These are phyloP conservation scores for Pseudognaphalium luteoalbum DNA, from an alignment of 129 eudicot genomes.

Conservation along the genomic window DNA sequence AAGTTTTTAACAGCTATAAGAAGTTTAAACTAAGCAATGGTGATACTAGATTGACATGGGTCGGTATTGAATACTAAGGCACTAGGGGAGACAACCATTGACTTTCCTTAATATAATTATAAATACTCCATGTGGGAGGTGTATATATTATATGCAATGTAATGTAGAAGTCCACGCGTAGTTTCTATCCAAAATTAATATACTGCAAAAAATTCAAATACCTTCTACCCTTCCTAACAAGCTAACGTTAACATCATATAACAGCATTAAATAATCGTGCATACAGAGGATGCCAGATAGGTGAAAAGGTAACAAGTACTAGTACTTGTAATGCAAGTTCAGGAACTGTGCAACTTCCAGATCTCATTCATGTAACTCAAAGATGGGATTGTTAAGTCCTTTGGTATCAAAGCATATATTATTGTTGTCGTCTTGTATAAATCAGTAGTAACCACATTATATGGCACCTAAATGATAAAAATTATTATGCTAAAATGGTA, in stretches of 20 bases:
- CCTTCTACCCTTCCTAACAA: constrained; percentile 13
- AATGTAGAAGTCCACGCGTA: constrained; percentile 6
- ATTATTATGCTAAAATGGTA: not conserved
- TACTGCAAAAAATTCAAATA: not conserved
- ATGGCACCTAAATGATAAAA: not conserved
- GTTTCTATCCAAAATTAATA: not conserved
- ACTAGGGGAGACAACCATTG: constrained; percentile 27
- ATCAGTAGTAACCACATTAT: not conserved
- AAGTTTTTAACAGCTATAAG: constrained; percentile 20
- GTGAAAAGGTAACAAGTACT: not conserved
- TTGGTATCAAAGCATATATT: not conserved
- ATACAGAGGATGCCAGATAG: not conserved
- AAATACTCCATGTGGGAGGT: constrained; percentile 28
- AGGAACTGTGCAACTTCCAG: not conserved
- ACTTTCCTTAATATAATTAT: constrained; percentile 12
- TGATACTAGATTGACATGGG: constrained; percentile 23
- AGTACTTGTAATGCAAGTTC: not conserved
- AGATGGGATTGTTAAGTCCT: not conserved
- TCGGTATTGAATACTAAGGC: constrained; percentile 26
- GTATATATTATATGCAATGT: not conserved
- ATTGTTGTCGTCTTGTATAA: not conserved
- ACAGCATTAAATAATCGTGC: not conserved
- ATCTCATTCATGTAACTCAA: constrained; percentile 5
- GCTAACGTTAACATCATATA: constrained; percentile 1
- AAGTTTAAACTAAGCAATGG: constrained; percentile 26